A percentile compares a stretch with the other conserved stretches of the same genome.
phyloP scores from a whole-genome alignment of 768 basidiomycete species.

The Butyriboletus loyo region DNA sequence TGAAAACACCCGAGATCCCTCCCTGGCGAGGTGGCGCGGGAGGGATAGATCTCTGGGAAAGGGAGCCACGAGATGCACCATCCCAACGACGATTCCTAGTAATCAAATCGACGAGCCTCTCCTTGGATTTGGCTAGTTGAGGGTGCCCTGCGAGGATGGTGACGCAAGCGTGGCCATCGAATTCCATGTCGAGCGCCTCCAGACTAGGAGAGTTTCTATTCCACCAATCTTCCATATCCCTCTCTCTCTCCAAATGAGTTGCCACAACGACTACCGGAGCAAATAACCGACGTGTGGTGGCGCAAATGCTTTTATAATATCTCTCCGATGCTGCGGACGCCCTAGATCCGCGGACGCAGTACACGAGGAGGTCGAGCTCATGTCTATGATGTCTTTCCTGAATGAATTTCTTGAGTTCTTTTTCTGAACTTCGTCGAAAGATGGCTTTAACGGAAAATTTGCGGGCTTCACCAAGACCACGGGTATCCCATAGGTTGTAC shows the following conservation, averaged over 20 bases:
- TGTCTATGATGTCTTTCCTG: constrained; percentile 14
- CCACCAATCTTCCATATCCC: constrained; percentile 33
- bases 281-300: constrained; percentile 33
- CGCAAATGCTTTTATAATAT: constrained; percentile 34
- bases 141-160: constrained; percentile 23
- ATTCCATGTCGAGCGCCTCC: constrained; percentile 26
- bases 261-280: constrained; percentile 39
- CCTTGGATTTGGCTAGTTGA: constrained; percentile 10
- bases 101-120: constrained; percentile 15
- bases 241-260: constrained; percentile 33
- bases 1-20: background rate
- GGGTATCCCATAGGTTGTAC: constrained; percentile 35
- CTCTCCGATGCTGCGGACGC: constrained; percentile 25
- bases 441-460: constrained; percentile 7
- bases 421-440: constrained; percentile 10
- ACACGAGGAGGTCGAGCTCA: constrained; percentile 41
- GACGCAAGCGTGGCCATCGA: constrained; percentile 38
- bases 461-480: constrained; percentile 34
- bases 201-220: constrained; percentile 26
- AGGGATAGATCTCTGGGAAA: background rate
- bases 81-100: constrained; percentile 8
- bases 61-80: constrained; percentile 10
- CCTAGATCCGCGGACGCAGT: constrained; percentile 35
- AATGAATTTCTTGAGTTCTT: constrained; percentile 19
- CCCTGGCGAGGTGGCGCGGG: background rate